Evolutionary conservation across 2,329 filamentous ascomycete genomes (phyloP), one percentile per base, ranked within the genome.

Genomic region (Diaporthe citrichinensis): DNA sequence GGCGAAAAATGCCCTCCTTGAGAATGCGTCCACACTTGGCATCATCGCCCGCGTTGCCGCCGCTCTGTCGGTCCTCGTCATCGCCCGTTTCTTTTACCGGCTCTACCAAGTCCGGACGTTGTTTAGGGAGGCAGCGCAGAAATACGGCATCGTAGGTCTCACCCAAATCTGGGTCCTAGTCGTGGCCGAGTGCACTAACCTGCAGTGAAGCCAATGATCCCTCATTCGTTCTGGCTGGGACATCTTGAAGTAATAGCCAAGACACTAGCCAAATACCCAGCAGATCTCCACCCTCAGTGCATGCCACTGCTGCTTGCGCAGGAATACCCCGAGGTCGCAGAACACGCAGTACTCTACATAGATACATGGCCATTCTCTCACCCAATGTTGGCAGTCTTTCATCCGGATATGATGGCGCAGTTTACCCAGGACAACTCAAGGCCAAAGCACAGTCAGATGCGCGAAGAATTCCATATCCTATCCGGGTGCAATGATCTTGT

Each of bases 361-460:
- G 85, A 87, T 71, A 75, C 81, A 20, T 85, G 84, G 82, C 85
- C 85, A 5, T 77, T 86, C n/a, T 78, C 78, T 2, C 67, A 75
- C 7, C 81, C 84, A 4, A 83, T 85, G 79, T 39, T 85, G 6
- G 80, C 83, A n/a, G 80, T 86, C 39, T 79, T 80, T 71, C 79
- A 85, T 69, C 84, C 85, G 2, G 83, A 83, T 8, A 80, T 87
- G 49, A 82, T 82, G 57, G 79, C 82, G 8, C 83, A 85, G 62
- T 82, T 85, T 73, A 83, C 81, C n/a, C 84, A 85, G 75, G 81
- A 81, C 20, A 78, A 79, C 28, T 46, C 53, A 2, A 36, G 71
- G 14, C 82, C 82, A 46, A 87, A 87, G 77, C 79, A 77, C n/a
- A 77, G 77, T 14, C 74, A 81, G 1, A 77, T 84, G 46, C 67